A percentile compares a stretch with the other conserved stretches of the same genome.
Conservation (phyloP, 2,329 filamentous ascomycete genomes). For the Leptographium wingfieldii region DNA sequence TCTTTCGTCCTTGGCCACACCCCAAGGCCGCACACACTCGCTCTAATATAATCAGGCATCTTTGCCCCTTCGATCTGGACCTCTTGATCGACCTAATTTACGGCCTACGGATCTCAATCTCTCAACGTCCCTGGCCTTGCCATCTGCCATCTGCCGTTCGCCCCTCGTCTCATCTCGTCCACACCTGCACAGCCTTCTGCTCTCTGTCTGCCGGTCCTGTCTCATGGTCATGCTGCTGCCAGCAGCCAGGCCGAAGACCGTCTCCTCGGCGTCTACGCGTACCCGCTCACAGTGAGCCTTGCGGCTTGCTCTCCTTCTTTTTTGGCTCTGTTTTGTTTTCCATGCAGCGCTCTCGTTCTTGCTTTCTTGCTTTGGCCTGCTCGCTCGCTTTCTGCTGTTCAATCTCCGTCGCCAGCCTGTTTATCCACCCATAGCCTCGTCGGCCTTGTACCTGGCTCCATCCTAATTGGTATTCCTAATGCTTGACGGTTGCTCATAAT, state of each 20-base stretch:
- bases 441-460: not conserved
- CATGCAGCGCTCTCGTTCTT: not conserved
- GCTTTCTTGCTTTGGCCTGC: not conserved
- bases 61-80: not conserved
- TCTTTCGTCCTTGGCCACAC: not conserved
- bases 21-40: not conserved
- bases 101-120: not conserved
- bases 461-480: conserved; percentile 6
- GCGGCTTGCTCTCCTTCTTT: not conserved
- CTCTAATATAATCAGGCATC: not conserved
- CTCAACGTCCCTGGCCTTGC: not conserved
- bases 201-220: not conserved
- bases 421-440: not conserved
- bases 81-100: not conserved
- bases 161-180: not conserved
- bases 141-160: not conserved
- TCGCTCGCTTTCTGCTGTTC: not conserved
- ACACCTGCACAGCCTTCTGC: not conserved
- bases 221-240: not conserved
- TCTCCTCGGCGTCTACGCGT: not conserved
- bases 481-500: conserved; percentile 1
- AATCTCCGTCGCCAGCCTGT: not conserved
- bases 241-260: not conserved
- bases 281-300: not conserved
- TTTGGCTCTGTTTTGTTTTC: not conserved